A percentile compares a stretch with the other conserved stretches of the same genome.
Evolutionary conservation across 1,284 basidiomycete species (phyloP).

Genomic region (Cutaneotrichosporon cyanovorans): DNA sequence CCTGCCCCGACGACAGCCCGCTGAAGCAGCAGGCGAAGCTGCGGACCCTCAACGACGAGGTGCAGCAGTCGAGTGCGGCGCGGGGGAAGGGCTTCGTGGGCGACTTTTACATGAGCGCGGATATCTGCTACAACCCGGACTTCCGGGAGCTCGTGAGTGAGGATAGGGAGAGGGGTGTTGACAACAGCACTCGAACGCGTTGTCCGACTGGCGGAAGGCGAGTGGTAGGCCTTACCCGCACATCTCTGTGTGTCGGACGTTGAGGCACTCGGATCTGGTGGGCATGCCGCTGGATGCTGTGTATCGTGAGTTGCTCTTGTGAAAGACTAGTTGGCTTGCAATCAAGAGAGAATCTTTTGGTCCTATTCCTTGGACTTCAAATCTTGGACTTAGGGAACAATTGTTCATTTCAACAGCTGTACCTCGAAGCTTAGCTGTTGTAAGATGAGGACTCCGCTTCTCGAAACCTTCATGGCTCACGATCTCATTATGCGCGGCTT

Average conservation of each 20-base stretch:
- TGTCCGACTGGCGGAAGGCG: conserved; percentile 7
- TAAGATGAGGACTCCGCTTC: no score
- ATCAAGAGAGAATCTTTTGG: no score
- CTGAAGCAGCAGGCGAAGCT: conserved; percentile 25
- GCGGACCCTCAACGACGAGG: conserved; percentile 28
- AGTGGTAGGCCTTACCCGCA: conserved; percentile 14
- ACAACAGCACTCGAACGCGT: conserved; percentile 6
- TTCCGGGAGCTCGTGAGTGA: conserved; percentile 27
- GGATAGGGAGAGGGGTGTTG: not conserved
- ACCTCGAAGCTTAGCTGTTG: no score
- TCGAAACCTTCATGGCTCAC: no score
- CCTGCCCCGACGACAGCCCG: conserved; percentile 31
- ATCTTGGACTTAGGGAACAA: no score
- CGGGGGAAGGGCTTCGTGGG: conserved; percentile 29
- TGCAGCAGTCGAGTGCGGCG: not conserved
- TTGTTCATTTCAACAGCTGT: no score
- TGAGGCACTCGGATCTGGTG: conserved; percentile 30
- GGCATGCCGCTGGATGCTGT: conserved; percentile 35
- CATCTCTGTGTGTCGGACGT: conserved; percentile 15
- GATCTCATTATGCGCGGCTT: no score
- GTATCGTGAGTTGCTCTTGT: conserved; percentile 4
- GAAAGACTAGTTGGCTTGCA: no score
- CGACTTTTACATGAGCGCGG: conserved; percentile 28
- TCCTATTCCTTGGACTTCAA: no score
- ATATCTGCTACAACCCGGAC: conserved; percentile 37